Percentiles rank a stretch among this genome's conserved stretches.
phyloP scores from a whole-genome alignment of 1,284 basidiomycete species.

The Marasmius oreades region DNA sequence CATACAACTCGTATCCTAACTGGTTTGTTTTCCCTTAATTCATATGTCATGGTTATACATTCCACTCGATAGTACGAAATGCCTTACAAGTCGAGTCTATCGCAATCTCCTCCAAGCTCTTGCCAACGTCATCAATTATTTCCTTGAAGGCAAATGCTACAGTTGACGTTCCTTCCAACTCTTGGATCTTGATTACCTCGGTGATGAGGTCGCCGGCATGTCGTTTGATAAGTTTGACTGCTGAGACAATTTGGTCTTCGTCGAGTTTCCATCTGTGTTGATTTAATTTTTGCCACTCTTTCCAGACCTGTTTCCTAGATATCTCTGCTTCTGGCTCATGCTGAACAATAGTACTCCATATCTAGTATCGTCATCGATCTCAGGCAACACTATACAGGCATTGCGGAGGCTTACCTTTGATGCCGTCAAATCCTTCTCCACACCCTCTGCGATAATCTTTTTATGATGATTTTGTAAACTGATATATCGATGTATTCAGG shows the following conservation, averaged over 20 bases:
- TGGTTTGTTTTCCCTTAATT: constrained; percentile 10
- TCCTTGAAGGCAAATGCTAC: constrained; percentile 18
- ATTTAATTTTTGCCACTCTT: constrained; percentile 12
- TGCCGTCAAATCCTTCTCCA: constrained; percentile 9
- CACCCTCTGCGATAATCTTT: constrained; percentile 5
- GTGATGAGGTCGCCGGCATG: background rate
- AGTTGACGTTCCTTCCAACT: constrained; percentile 5
- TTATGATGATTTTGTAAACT: background rate
- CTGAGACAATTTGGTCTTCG: constrained; percentile 17
- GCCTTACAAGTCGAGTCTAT: constrained; percentile 20
- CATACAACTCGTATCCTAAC: constrained; percentile 12
- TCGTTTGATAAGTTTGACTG: constrained; percentile 10
- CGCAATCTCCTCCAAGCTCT: constrained; percentile 10
- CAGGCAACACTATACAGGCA: background rate
- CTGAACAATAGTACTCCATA: constrained; percentile 12
- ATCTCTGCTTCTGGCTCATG: constrained; percentile 7
- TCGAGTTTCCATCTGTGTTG: constrained; percentile 11
- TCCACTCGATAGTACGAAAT: background rate
- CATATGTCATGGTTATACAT: background rate
- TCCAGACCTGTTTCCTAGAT: constrained; percentile 15
- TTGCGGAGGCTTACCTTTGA: constrained; percentile 7
- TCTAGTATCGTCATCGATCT: background rate
- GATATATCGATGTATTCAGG: constrained; percentile 12
- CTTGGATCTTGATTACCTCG: constrained; percentile 11
- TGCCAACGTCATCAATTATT: constrained; percentile 8